Evolutionary conservation across 345 rosid species (phyloP), one percentile per base, ranked within the genome.

Genomic region (Hypericum androsaemum): DNA sequence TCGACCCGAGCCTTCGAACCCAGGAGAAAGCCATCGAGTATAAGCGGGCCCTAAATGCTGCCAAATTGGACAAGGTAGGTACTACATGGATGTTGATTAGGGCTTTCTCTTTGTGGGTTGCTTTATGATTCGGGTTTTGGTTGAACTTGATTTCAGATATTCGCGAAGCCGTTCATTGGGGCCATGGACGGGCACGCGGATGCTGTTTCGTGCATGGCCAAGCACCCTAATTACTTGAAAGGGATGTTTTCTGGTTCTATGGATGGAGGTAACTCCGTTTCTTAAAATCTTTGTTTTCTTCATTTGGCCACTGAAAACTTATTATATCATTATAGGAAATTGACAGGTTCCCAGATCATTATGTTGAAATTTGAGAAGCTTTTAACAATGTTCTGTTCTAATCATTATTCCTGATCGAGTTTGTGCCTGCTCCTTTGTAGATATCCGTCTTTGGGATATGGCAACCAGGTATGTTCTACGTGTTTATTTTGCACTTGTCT

Each of bases 141-240:
- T 13, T 7, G 39, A 1, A 22, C 32, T 22, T 22, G 59, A 22
- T 41, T 28, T 35, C 74, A 92, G 97, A 80, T 92, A 57, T 92
- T 81, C 63, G 98, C 98, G 5, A 81, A 84, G 71, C 98, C 97
- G 0, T 88, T 92, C 57, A 22, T 92, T 22, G 97, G 90, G 39
- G 98, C 98, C 46, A 85, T 92, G 98, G 98, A 92, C 52, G 97
- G 84, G 3, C 98, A 92, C 68, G 52, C 74, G 7, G 97, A 92
- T 76, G 80, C 85, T 7, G 46, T 92, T 49, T 83, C 94, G 0
- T 92, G 89, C 71, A 83, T 92, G 97, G 97, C 99, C 0, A 92
- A 92, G 78, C 88, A 92, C 62, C 97, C 90, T 0, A 88, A 72
- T 77, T 70, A 81, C 71, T 61, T 92, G 56, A 92, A 92, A 59